Percentiles rank a stretch among this genome's conserved stretches.
Conservation (phyloP, 1,284 basidiomycete species). For the Phellopilus nigrolimitatus region DNA sequence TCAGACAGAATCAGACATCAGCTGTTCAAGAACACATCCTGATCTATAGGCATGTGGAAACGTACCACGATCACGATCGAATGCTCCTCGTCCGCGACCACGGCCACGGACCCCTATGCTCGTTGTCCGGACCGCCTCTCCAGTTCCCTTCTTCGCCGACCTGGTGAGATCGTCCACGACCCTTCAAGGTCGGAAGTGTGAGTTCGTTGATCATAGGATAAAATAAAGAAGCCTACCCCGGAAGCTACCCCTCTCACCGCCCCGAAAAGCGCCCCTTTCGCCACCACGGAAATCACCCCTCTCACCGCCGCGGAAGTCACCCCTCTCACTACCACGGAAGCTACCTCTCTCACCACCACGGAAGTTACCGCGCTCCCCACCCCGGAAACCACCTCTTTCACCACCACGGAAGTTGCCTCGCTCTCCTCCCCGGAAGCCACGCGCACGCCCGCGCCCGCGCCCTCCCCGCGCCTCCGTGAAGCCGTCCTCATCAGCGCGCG, state of each 20-base stretch:
- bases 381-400: conserved; percentile 39
- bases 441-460: conserved; percentile 27
- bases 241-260: conserved; percentile 22
- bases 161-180: conserved; percentile 23
- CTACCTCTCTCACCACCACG: conserved; percentile 30
- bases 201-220: neutral
- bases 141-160: conserved; percentile 31
- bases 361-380: conserved; percentile 35
- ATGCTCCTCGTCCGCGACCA: conserved; percentile 39
- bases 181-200: neutral
- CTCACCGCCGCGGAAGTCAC: too few species aligned
- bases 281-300: conserved; percentile 14
- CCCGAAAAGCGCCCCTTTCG: too few species aligned
- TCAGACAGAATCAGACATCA: conserved; percentile 1
- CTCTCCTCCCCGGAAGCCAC: conserved; percentile 26
- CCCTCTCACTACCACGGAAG: conserved; percentile 35
- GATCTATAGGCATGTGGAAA: neutral
- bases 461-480: conserved; percentile 48
- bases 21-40: neutral
- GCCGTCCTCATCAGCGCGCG: conserved; percentile 51
- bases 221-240: conserved; percentile 10
- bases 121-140: conserved; percentile 40
- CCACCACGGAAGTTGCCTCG: conserved; percentile 32
- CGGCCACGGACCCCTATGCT: conserved; percentile 38
- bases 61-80: conserved; percentile 16